Base-by-base conservation (phyloP, 2,329 filamentous ascomycete genomes). In the Apiospora pterosperma region DNA sequence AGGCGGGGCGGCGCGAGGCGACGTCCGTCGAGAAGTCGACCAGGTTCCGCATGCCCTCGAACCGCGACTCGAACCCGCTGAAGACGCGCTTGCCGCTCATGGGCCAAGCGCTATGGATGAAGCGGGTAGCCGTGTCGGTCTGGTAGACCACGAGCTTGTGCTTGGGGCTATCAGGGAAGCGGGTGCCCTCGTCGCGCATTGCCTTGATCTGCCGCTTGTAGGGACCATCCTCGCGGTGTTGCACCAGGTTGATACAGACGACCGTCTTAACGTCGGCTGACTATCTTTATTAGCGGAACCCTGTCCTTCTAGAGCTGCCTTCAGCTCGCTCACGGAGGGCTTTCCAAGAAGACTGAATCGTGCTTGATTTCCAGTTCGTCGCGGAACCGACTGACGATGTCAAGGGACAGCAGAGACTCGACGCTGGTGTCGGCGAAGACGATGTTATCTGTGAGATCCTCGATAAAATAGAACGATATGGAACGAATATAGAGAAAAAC, bases 21-120 rank as follows among this genome's bases (percentile, higher is more conserved):
- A 74, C 72, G 0, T 78, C 76, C 2, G 73, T 64, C 0, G 81
- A 80, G 3, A 87, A 72, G 48, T 82, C 73, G 11, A 86, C 66
- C 14, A 87, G 71, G 68, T 83, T 80, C 1, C 82, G 79, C 63
- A 88, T 79, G 2, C 80, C 80, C 1, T 78, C 76, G 63, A 87
- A 80, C 66, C 85, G 81, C 0, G 80, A 76, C 69, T 83, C 80
- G 65, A 86, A 87, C 0, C 77, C 81, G 10, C 75, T 73, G 11
- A 86, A 66, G 3, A 78, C 72, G 12, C 84, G 76, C 71, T 82
- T 85, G 69, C 81, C 84, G 73, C 84, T 84, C 74, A 87, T 85
- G 0, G 80, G 81, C 80, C 82, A 85, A 14, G 82, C 82, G 67
- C 83, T 85, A 75, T 87, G 83, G 44, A 85, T 80, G 31, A 86